Evolutionary conservation across 352 stramenopile genomes (phyloP).

Genomic region (Blastocystis sp.): DNA sequence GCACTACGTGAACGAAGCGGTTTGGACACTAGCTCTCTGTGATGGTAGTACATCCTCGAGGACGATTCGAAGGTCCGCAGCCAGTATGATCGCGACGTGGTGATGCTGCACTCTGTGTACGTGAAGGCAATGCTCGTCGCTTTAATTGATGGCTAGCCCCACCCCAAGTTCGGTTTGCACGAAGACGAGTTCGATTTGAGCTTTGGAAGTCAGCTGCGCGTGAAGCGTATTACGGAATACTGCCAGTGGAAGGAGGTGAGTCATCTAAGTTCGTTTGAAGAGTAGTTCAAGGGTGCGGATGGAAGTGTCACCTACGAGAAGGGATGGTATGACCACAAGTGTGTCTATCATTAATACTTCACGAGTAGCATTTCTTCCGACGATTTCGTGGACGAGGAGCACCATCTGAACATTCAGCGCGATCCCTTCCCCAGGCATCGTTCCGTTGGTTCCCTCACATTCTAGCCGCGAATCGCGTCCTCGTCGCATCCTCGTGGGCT

Average conservation of each 20-base stretch:
- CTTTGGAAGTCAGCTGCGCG: constrained; percentile 68
- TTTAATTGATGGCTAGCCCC: not conserved
- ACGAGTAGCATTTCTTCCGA: constrained; percentile 37
- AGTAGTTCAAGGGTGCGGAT: not conserved
- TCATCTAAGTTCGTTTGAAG: not conserved
- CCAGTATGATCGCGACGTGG: constrained; percentile 61
- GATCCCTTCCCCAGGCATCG: constrained; percentile 21
- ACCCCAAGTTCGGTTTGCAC: constrained; percentile 31
- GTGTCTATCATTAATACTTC: not conserved
- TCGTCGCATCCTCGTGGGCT: constrained; percentile 47
- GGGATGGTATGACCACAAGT: constrained; percentile 37
- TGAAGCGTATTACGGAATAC: constrained; percentile 51
- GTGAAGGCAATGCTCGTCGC: constrained; percentile 1
- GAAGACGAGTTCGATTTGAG: constrained; percentile 66
- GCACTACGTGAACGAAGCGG: constrained; percentile 60
- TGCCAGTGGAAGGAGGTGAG: constrained; percentile 61
- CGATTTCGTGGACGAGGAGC: constrained; percentile 51
- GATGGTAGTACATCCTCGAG: constrained; percentile 38
- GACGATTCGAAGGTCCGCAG: constrained; percentile 41
- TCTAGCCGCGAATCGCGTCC: not conserved
- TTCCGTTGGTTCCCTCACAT: not conserved
- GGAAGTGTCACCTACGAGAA: constrained; percentile 35
- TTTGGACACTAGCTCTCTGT: not conserved
- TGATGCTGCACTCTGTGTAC: constrained; percentile 54
- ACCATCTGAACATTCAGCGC: constrained; percentile 19